Conservation (phyloP, 352 stramenopile species). For the Phytopythium mirpurense region DNA sequence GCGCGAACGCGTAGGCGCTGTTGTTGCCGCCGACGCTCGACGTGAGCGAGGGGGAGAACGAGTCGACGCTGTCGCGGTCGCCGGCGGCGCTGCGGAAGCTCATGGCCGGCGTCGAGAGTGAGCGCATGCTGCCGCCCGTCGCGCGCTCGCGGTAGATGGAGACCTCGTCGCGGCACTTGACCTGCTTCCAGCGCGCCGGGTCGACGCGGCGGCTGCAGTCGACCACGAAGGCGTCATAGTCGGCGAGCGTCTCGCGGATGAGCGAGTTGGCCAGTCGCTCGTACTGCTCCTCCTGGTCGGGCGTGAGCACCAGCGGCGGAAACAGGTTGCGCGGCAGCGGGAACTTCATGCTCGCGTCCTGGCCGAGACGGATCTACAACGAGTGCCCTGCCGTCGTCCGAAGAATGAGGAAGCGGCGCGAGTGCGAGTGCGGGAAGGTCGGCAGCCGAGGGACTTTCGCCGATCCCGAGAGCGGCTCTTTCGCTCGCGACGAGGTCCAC, state of each 20-base stretch:
- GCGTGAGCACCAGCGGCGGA: constrained; percentile 32
- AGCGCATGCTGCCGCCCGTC: constrained; percentile 7
- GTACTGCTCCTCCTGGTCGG: constrained; percentile 31
- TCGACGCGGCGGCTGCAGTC: constrained; percentile 34
- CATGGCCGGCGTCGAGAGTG: constrained; percentile 14
- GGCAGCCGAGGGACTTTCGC: no score
- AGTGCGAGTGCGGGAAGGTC: no score
- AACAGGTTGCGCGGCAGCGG: constrained; percentile 44
- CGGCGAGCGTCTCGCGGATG: constrained; percentile 33
- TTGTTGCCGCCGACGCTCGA: constrained; percentile 1
- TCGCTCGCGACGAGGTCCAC: no score
- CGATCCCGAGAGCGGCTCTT: no score
- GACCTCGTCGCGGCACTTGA: constrained; percentile 32
- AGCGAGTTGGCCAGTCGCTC: constrained; percentile 44
- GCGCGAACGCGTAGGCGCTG: neutral
- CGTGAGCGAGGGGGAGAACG: neutral
- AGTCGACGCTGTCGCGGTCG: constrained; percentile 12
- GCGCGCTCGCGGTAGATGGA: constrained; percentile 36
- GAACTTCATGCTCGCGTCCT: constrained; percentile 36
- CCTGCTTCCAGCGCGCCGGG: constrained; percentile 29
- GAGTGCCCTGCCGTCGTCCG: neutral
- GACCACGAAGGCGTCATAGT: constrained; percentile 43
- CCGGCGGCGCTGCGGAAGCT: constrained; percentile 12
- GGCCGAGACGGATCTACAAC: no score
- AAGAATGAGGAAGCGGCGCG: neutral